phyloP scores from a whole-genome alignment of 2,329 filamentous ascomycete species.

The Diaporthe caulivora region DNA sequence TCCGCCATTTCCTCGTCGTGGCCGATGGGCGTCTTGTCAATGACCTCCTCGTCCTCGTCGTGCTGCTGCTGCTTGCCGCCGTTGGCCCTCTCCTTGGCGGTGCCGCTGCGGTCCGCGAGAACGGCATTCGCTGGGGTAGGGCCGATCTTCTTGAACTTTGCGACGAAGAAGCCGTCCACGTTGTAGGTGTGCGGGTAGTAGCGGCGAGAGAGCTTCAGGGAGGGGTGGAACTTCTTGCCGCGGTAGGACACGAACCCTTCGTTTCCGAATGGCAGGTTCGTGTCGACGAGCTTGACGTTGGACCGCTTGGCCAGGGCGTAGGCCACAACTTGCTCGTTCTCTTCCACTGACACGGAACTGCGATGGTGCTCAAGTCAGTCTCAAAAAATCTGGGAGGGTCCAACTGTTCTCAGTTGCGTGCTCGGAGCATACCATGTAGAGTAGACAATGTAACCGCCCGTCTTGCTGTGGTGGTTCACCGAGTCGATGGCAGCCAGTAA shows the following conservation, averaged over 20 bases:
- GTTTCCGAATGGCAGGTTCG: conserved; percentile 88
- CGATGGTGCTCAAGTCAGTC: conserved; percentile 37
- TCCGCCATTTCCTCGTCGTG: conserved; percentile 58
- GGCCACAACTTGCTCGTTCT: conserved; percentile 89
- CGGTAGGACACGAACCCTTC: conserved; percentile 92
- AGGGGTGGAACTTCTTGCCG: conserved; percentile 91
- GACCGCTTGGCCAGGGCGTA: conserved; percentile 93
- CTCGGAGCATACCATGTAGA: conserved; percentile 89
- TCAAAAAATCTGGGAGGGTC: background rate
- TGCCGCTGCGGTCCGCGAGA: conserved; percentile 46
- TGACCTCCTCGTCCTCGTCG: conserved; percentile 57
- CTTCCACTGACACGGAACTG: conserved; percentile 39
- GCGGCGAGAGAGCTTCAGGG: conserved; percentile 83
- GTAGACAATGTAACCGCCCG: conserved; percentile 95
- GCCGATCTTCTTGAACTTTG: conserved; percentile 94
- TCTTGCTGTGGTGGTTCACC: conserved; percentile 90
- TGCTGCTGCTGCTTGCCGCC: conserved; percentile 9
- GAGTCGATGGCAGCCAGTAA: conserved; percentile 94
- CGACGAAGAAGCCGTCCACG: conserved; percentile 98
- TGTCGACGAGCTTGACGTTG: conserved; percentile 93
- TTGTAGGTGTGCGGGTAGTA: conserved; percentile 95
- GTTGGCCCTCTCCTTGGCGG: conserved; percentile 32
- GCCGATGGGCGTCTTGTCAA: conserved; percentile 78
- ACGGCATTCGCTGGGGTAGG: conserved; percentile 76
- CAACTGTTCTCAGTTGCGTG: conserved; percentile 39